Conservation (phyloP, 305 asterid species). For the Plantago coronopus region DNA sequence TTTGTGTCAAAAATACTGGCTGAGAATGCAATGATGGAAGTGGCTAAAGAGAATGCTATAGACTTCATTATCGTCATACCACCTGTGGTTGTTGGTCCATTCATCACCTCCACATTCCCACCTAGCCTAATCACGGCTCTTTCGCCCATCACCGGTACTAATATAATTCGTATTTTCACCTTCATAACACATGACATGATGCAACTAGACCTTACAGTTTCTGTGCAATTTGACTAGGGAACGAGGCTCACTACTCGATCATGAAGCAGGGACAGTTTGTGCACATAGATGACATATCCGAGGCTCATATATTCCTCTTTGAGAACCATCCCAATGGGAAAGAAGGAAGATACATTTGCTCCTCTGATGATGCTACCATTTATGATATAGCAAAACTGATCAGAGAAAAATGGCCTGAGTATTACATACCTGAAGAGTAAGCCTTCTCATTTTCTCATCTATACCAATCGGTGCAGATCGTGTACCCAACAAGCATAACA, state of each 20-base stretch:
- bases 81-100: slow-evolving; percentile 83
- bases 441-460: slow-evolving; percentile 8
- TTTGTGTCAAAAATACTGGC: slow-evolving; percentile 80
- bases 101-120: slow-evolving; percentile 65
- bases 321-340: slow-evolving; percentile 54
- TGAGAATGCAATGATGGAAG: slow-evolving; percentile 67
- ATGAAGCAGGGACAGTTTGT: slow-evolving; percentile 84
- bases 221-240: slow-evolving; percentile 34
- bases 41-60: slow-evolving; percentile 53
- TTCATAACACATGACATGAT: neutral
- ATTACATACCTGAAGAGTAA: slow-evolving; percentile 71
- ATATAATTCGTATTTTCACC: neutral
- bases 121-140: slow-evolving; percentile 90
- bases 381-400: slow-evolving; percentile 59
- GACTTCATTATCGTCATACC: slow-evolving; percentile 79
- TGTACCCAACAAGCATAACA: too few relatives aligned
- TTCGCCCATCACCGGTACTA: slow-evolving; percentile 68
- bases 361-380: slow-evolving; percentile 78
- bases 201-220: slow-evolving; percentile 13
- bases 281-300: slow-evolving; percentile 78
- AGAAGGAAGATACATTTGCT: slow-evolving; percentile 81
- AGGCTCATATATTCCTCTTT: slow-evolving; percentile 80
- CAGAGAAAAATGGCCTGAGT: slow-evolving; percentile 76
- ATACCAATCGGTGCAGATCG: neutral
- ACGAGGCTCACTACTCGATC: slow-evolving; percentile 77